Conservation (phyloP, 768 basidiomycete species). For the Lactarius evosmus region DNA sequence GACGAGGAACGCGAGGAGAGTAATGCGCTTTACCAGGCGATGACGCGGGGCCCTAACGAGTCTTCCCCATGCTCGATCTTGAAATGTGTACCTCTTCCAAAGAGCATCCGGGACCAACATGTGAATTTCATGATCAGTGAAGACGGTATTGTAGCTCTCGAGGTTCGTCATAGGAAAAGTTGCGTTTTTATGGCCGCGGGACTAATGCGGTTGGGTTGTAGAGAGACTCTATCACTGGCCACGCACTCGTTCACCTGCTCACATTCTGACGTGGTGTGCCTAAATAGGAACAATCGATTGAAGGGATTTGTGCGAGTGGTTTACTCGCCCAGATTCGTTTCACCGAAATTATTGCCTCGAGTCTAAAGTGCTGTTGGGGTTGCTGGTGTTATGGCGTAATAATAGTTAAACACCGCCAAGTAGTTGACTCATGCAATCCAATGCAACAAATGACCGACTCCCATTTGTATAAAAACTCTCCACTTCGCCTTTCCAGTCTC, state of each 20-base stretch:
- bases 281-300: not conserved
- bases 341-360: not conserved
- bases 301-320: conserved; percentile 17
- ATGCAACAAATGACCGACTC: not conserved
- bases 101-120: not conserved
- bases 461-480: conserved; percentile 11
- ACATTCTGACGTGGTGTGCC: conserved; percentile 17
- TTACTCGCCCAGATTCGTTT: not conserved
- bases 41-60: not conserved
- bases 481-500: not conserved
- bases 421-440: not conserved
- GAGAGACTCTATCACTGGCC: not conserved
- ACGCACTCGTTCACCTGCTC: conserved; percentile 8
- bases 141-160: conserved; percentile 23
- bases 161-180: conserved; percentile 15
- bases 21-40: not conserved
- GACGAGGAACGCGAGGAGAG: conserved; percentile 21
- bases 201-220: conserved; percentile 18
- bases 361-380: conserved; percentile 5
- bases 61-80: conserved; percentile 14
- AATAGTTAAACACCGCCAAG: not conserved
- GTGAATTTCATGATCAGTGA: conserved; percentile 26
- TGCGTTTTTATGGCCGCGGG: conserved; percentile 10
- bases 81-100: conserved; percentile 16
- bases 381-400: not conserved